phyloP scores from a whole-genome alignment of 495 filamentous ascomycete genomes.

The Geoglossum glabrum region DNA sequence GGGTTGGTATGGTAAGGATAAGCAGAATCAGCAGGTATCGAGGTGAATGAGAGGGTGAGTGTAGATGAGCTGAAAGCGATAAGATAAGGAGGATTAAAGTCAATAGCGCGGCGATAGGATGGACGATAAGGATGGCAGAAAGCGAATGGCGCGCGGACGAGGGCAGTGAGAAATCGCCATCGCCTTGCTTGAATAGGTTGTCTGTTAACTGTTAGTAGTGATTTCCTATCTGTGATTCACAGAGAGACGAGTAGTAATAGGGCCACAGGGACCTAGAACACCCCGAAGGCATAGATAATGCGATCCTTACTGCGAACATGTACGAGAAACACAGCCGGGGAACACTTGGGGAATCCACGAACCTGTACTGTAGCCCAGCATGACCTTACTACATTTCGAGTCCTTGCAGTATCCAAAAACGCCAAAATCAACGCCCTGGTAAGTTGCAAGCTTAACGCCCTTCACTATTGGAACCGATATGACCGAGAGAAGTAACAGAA shows the following conservation, averaged over 20 bases:
- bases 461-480: slow-evolving; percentile 86
- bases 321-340: too few species aligned
- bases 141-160: slow-evolving; percentile 55
- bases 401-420: slow-evolving; percentile 77
- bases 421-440: slow-evolving; percentile 59
- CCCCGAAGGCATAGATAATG: too few species aligned
- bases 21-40: slow-evolving; percentile 68
- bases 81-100: slow-evolving; percentile 70
- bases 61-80: slow-evolving; percentile 65
- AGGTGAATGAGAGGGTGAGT: slow-evolving; percentile 79
- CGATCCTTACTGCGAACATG: too few species aligned
- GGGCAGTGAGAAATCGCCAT: slow-evolving; percentile 52
- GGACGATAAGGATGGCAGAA: slow-evolving; percentile 80
- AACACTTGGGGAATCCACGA: slow-evolving; percentile 18
- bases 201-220: slow-evolving; percentile 10
- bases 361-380: slow-evolving; percentile 77
- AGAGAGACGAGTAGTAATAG: background rate
- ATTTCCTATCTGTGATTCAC: background rate
- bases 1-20: slow-evolving; percentile 66
- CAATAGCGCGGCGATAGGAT: slow-evolving; percentile 74
- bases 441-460: slow-evolving; percentile 61
- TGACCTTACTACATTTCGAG: slow-evolving; percentile 43
- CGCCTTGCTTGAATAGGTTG: slow-evolving; percentile 22
- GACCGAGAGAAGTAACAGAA: slow-evolving; percentile 64
- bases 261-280: too few species aligned